A percentile compares a stretch with the other conserved stretches of the same genome.
These are phyloP conservation scores for Coriaria nepalensis DNA, from an alignment of 306 rosid genomes.

Conservation along the genomic window DNA sequence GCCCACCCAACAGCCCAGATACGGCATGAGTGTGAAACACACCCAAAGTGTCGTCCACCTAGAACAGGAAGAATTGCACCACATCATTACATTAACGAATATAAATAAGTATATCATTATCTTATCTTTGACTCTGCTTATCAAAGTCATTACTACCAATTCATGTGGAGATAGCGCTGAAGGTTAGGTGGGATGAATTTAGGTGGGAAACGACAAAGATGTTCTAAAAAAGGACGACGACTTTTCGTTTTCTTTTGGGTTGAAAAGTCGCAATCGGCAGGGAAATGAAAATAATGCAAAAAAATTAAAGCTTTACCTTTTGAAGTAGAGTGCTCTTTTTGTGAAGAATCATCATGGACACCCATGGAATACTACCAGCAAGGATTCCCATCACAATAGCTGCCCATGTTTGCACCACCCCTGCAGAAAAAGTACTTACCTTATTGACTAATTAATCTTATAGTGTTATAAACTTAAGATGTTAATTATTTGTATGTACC, in stretches of 20 bases:
- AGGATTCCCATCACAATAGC: slow-evolving; percentile 76
- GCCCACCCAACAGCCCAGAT: slow-evolving; percentile 85
- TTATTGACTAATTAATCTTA: neutral
- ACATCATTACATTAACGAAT: neutral
- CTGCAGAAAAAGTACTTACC: slow-evolving; percentile 10
- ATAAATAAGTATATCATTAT: neutral
- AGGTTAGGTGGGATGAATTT: too few species aligned
- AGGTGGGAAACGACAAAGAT: too few species aligned
- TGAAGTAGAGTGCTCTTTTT: slow-evolving; percentile 57
- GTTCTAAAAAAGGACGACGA: too few species aligned
- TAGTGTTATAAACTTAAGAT: neutral
- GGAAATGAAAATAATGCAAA: neutral
- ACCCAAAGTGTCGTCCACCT: slow-evolving; percentile 90
- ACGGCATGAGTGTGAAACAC: slow-evolving; percentile 97
- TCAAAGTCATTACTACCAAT: too few species aligned
- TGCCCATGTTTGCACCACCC: slow-evolving; percentile 95
- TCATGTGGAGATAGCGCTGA: too few species aligned
- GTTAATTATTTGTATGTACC: slow-evolving; percentile 18
- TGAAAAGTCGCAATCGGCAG: neutral
- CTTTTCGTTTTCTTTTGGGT: neutral
- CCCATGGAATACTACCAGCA: slow-evolving; percentile 82
- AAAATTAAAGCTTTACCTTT: slow-evolving; percentile 28
- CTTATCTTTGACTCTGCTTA: too few species aligned
- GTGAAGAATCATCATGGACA: slow-evolving; percentile 84
- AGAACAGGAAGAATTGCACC: neutral